Percentiles rank a stretch among this genome's conserved stretches.
These are phyloP conservation scores for Sisymbrium irio DNA, from an alignment of 345 rosid species.

Conservation along the genomic window DNA sequence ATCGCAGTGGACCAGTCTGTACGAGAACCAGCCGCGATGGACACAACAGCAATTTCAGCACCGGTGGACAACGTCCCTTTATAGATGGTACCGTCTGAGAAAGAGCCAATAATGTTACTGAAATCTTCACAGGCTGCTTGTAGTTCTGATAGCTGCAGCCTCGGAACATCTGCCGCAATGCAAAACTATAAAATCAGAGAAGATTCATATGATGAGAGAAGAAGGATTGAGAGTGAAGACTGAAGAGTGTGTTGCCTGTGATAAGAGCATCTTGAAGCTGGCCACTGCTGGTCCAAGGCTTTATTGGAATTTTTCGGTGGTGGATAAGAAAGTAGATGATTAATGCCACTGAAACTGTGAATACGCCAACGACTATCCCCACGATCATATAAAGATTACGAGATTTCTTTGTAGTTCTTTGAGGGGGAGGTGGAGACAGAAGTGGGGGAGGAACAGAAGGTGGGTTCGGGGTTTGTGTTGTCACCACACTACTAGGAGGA, in stretches of 20 bases:
- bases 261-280: slow-evolving; percentile 80
- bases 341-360: slow-evolving; percentile 39
- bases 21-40: slow-evolving; percentile 46
- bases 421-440: background rate
- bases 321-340: slow-evolving; percentile 44
- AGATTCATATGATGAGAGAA: background rate
- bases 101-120: slow-evolving; percentile 82
- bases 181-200: background rate
- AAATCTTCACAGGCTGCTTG: slow-evolving; percentile 96
- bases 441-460: background rate
- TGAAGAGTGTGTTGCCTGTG: slow-evolving; percentile 50
- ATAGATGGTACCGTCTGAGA: slow-evolving; percentile 63
- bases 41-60: slow-evolving; percentile 81
- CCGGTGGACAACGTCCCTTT: slow-evolving; percentile 94
- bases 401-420: background rate
- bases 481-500: slow-evolving; percentile 12
- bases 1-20: slow-evolving; percentile 64
- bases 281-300: slow-evolving; percentile 87
- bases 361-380: slow-evolving; percentile 35
- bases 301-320: slow-evolving; percentile 62
- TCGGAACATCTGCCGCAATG: slow-evolving; percentile 65
- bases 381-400: slow-evolving; percentile 4
- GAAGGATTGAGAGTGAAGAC: background rate
- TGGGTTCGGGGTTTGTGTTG: slow-evolving; percentile 7
- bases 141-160: slow-evolving; percentile 76